Evolutionary conservation across 306 rosid genomes (phyloP).

Genomic region (Quercus dentata): DNA sequence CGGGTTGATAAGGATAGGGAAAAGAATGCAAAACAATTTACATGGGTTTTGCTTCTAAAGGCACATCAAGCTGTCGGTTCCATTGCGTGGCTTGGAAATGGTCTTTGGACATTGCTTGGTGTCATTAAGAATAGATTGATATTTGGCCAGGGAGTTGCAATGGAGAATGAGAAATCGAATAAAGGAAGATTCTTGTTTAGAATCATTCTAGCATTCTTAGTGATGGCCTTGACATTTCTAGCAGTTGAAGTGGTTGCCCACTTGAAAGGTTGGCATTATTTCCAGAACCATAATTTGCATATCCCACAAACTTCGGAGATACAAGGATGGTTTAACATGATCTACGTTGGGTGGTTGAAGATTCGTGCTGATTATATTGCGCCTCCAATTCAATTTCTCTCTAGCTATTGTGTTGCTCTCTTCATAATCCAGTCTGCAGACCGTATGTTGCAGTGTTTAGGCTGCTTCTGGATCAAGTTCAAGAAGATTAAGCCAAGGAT

Average conservation of each 20-base stretch:
- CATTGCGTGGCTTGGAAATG: constrained; percentile 40
- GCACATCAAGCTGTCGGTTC: constrained; percentile 42
- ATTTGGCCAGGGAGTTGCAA: constrained; percentile 26
- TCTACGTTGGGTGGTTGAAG: constrained; percentile 58
- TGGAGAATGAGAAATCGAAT: constrained; percentile 48
- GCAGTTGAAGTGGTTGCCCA: constrained; percentile 62
- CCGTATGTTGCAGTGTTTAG: constrained; percentile 60
- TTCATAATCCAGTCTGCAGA: constrained; percentile 67
- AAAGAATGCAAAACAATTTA: constrained; percentile 50
- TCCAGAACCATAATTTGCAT: constrained; percentile 41
- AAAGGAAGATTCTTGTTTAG: constrained; percentile 42
- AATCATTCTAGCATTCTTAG: constrained; percentile 43
- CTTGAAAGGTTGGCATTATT: constrained; percentile 69
- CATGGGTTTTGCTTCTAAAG: constrained; percentile 55
- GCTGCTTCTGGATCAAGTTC: constrained; percentile 76
- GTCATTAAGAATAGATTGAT: constrained; percentile 39
- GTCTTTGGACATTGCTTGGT: constrained; percentile 36
- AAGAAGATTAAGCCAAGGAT: constrained; percentile 56
- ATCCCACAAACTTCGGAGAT: constrained; percentile 51
- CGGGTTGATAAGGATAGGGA: constrained; percentile 47
- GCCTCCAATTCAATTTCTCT: constrained; percentile 51
- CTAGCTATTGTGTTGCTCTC: constrained; percentile 50
- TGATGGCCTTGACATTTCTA: constrained; percentile 48
- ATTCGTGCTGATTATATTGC: constrained; percentile 60
- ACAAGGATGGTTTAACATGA: constrained; percentile 46